Evolutionary conservation across 192 early-diverging fungal genomes (phyloP), one percentile per base, ranked within the genome.

Genomic region (Dimargaris cristalligena): DNA sequence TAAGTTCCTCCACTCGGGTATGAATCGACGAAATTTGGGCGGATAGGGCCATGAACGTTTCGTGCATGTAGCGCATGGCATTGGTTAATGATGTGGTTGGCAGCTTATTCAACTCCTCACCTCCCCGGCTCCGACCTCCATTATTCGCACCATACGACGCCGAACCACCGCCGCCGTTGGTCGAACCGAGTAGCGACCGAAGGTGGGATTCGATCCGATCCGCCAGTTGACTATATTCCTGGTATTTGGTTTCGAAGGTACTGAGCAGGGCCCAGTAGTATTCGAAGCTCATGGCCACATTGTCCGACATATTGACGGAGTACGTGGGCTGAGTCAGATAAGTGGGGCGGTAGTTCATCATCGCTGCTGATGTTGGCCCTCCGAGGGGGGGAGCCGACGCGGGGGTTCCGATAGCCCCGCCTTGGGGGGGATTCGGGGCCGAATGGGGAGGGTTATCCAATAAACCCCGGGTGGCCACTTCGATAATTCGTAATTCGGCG

Each of bases 61-160:
- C 55, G 55, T 57, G 31, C 55, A 57, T 57, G 23, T 57, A 38
- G 10, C 55, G 55, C 55, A 57, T 6, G 16, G 55, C 31, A 22
- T 35, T 57, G 32, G 30, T 57, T n/a, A 57, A 13, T 6, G 55
- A 34, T 6, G 55, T 57, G 33, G 55, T 34, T 20, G 55, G 55
- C 35, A 38, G 34, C n/a, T 38, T 25, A 18, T 16, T 34, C n/a
- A 3, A 20, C 26, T 4, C 55, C 10, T n/a, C 55, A 47, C 1
- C 20, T n/a, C n/a, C n/a, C n/a, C n/a, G 30, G 13, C 25, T 28
- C 52, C 29, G 29, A 29, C 33, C 23, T 20, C 33, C 29, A 29
- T 29, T 18, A 30, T 30, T 16, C 8, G 22, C 31, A 14, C 14
- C 14, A 14, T 52, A 52, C 30, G 20, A 26, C 13, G 23, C 20